Evolutionary conservation across 2,329 filamentous ascomycete species (phyloP).

Genomic region (Calonectria fujianensis): DNA sequence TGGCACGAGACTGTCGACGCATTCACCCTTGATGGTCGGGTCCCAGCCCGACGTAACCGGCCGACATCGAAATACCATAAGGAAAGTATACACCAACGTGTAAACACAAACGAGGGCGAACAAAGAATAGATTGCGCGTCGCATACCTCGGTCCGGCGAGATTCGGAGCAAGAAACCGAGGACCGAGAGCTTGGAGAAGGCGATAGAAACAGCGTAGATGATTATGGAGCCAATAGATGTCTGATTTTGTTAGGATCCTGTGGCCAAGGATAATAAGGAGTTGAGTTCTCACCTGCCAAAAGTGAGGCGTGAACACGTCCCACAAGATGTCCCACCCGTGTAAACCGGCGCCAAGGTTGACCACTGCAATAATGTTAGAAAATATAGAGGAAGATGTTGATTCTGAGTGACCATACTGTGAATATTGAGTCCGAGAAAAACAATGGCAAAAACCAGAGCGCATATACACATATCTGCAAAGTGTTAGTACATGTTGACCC

Average conservation of each 20-base stretch:
- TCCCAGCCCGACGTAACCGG: slow-evolving; percentile 67
- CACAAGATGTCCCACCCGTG: slow-evolving; percentile 57
- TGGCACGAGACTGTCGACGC: slow-evolving; percentile 62
- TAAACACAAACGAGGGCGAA: slow-evolving; percentile 63
- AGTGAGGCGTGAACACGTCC: slow-evolving; percentile 48
- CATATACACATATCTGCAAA: slow-evolving; percentile 52
- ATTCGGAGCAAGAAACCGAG: slow-evolving; percentile 68
- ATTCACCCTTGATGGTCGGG: slow-evolving; percentile 58
- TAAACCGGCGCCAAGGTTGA: slow-evolving; percentile 52
- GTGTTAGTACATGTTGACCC: slow-evolving; percentile 10
- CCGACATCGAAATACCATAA: slow-evolving; percentile 64
- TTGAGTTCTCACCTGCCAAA: slow-evolving; percentile 48
- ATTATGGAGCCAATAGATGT: slow-evolving; percentile 61
- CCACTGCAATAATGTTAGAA: slow-evolving; percentile 45
- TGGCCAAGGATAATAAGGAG: not conserved
- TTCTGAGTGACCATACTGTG: slow-evolving; percentile 45
- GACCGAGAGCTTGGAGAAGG: slow-evolving; percentile 66
- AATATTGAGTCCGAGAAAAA: slow-evolving; percentile 50
- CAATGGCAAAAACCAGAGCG: slow-evolving; percentile 51
- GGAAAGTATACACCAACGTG: slow-evolving; percentile 62
- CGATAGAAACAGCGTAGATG: slow-evolving; percentile 64
- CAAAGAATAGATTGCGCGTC: slow-evolving; percentile 45
- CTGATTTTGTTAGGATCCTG: slow-evolving; percentile 38
- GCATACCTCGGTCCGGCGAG: slow-evolving; percentile 50
- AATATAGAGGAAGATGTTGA: rapidly evolving